Evolutionary conservation across 345 rosid species (phyloP), one percentile per base, ranked within the genome.

Genomic region (Noccaea caerulescens): DNA sequence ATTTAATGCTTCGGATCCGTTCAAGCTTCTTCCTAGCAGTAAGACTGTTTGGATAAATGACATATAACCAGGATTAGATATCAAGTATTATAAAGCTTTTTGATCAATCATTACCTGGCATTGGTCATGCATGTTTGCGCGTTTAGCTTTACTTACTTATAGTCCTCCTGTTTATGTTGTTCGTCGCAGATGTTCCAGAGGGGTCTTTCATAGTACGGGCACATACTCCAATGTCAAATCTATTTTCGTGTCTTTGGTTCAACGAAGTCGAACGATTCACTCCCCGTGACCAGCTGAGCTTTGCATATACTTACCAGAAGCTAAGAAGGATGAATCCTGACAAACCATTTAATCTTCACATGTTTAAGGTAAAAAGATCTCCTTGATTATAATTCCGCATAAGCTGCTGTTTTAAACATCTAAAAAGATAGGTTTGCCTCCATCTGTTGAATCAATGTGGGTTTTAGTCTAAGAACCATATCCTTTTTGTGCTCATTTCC

Each of bases 171-270:
- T 23, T n/a, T 58, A 32, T 27, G 63, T 57, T 73, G 43, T 68
- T 33, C 45, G 27, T 33, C 49, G 32, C 86, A 94, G 99, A 94
- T 91, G 99, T 94, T 44, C 99, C 99, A 11, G 99, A 87, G 82
- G 99, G 99, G 9, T 91, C 98, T 54, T 84, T 94, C 71, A 94
- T 94, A 30, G 87, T 91, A 9, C 79, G 98, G 76, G 99, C 96
- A 0, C 99, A 94, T 78, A 91, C 98, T 32, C 99, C 98, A 1
- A 89, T 94, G 99, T 89, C 99, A 11, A 94, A 94, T 72, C 80
- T 94, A 57, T 94, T 94, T 74, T 94, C 99, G 4, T 91, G 99
- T 77, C 98, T 94, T 25, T 94, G 99, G 99, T 94, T 88, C 85
- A 94, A 94, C 39, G 99, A 94, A 81, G 95, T 94, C 46, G 97